These are phyloP conservation scores for Tricholoma sp. DNA, from an alignment of 768 basidiomycete genomes.

Conservation along the genomic window DNA sequence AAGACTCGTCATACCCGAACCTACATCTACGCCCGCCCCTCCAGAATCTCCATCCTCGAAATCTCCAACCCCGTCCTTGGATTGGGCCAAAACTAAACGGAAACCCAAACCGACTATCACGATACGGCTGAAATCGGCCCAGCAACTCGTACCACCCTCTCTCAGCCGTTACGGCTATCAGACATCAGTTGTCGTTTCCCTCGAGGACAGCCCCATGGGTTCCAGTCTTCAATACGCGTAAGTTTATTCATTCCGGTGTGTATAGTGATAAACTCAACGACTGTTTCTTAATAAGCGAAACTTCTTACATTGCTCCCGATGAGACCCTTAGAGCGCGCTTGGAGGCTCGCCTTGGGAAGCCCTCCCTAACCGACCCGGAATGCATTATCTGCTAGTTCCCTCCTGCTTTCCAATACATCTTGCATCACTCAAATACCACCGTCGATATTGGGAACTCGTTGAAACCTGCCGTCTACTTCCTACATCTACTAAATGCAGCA, in stretches of 20 bases:
- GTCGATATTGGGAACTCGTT: neutral
- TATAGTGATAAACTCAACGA: constrained; percentile 1
- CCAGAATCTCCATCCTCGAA: constrained; percentile 1
- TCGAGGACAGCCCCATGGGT: constrained; percentile 37
- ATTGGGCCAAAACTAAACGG: constrained; percentile 7
- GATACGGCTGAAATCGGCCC: constrained; percentile 31
- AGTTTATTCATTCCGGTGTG: constrained; percentile 14
- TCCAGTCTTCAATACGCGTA: constrained; percentile 49
- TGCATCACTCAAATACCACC: neutral
- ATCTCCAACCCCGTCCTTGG: constrained; percentile 4
- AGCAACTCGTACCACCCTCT: constrained; percentile 28
- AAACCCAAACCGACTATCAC: constrained; percentile 30
- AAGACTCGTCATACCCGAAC: constrained; percentile 39
- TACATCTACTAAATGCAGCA: no score
- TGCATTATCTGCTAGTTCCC: constrained; percentile 40
- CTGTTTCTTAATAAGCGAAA: constrained; percentile 28
- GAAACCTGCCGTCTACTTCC: no score
- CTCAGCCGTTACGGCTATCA: neutral
- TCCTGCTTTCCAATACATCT: neutral
- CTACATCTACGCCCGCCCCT: constrained; percentile 4
- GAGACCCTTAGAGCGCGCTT: constrained; percentile 40
- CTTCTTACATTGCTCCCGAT: constrained; percentile 41
- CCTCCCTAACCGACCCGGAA: constrained; percentile 24
- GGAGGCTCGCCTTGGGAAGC: constrained; percentile 38
- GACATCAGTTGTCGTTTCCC: constrained; percentile 30